Conservation (phyloP, 495 filamentous ascomycete genomes). For the Thermochaetoides thermophila region DNA sequence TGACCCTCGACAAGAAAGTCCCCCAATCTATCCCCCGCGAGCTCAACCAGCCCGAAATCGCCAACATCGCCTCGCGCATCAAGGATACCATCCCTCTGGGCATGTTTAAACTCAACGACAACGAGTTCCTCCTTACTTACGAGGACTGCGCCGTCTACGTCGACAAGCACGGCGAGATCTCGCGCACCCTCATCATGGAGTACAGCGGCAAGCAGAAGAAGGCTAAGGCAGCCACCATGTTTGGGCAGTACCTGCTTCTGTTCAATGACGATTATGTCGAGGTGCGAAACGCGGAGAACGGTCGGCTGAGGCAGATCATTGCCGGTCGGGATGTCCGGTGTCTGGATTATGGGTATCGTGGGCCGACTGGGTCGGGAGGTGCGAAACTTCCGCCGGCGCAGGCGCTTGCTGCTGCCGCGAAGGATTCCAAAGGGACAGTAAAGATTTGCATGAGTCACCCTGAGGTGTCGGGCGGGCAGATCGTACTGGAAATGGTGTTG, state of each 20-base stretch:
- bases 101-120: conserved; percentile 90
- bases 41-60: conserved; percentile 56
- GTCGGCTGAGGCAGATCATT: conserved; percentile 84
- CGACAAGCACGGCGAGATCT: conserved; percentile 94
- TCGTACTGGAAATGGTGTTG: conserved; percentile 81
- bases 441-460: conserved; percentile 96
- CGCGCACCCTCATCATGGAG: conserved; percentile 85
- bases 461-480: conserved; percentile 60
- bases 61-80: conserved; percentile 67
- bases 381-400: not conserved
- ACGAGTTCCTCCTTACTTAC: conserved; percentile 87
- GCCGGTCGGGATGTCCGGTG: conserved; percentile 74
- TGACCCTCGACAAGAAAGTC: conserved; percentile 92
- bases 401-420: conserved; percentile 1
- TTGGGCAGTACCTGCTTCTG: conserved; percentile 65
- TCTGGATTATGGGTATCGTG: conserved; percentile 68
- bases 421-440: conserved; percentile 45
- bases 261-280: conserved; percentile 89
- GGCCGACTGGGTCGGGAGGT: conserved; percentile 27
- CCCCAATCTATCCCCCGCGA: conserved; percentile 74
- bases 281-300: conserved; percentile 92
- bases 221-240: conserved; percentile 58
- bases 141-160: conserved; percentile 93
- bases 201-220: conserved; percentile 83
- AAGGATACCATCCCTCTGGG: conserved; percentile 69